Conservation (phyloP, 495 filamentous ascomycete genomes). For the Letharia columbiana region DNA sequence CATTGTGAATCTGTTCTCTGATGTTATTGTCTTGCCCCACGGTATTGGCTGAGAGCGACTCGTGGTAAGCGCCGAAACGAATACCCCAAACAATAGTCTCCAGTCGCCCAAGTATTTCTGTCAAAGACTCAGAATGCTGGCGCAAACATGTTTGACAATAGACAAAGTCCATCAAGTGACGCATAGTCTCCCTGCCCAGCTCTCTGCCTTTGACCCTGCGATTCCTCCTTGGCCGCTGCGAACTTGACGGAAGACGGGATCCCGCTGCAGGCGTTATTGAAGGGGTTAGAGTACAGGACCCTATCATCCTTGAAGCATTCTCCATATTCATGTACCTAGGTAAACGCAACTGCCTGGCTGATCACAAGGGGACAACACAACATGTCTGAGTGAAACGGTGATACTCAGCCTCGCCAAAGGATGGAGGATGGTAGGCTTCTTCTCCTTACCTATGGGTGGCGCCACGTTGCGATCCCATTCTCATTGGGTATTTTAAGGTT, state of each 20-base stretch:
- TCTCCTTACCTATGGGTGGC: no score
- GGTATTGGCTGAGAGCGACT: constrained; percentile 16
- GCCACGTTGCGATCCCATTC: no score
- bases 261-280: not conserved
- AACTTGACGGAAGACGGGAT: not conserved
- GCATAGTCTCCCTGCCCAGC: not conserved
- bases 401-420: no score
- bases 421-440: no score
- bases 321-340: not conserved
- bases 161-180: not conserved
- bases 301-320: not conserved
- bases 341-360: not conserved
- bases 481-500: no score
- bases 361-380: constrained; percentile 6
- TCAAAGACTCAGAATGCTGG: not conserved
- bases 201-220: not conserved
- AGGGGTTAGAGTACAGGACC: not conserved
- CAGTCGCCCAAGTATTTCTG: constrained; percentile 10
- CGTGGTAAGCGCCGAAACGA: constrained; percentile 13
- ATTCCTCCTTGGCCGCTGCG: not conserved
- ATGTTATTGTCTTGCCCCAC: constrained; percentile 8
- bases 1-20: constrained; percentile 4
- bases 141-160: constrained; percentile 1
- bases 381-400: not conserved
- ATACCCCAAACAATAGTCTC: constrained; percentile 1